phyloP scores from a whole-genome alignment of 148 eudicot genomes.

The Mesembryanthemum crystallinum region DNA sequence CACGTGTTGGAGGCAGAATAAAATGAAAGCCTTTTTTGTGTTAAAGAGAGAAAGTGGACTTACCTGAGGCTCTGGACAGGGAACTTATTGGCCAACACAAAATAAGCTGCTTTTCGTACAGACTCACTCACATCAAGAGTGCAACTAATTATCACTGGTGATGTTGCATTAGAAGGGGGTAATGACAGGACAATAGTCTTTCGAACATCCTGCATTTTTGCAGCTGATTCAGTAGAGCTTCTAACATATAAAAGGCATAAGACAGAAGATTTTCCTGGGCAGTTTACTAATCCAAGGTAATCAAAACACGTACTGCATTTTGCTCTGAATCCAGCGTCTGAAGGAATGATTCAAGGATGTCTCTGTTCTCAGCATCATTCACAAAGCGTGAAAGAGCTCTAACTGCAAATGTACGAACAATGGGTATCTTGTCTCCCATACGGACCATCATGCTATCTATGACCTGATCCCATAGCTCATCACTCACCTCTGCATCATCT shows the following conservation, averaged over 20 bases:
- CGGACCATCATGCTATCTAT: slow-evolving; percentile 76
- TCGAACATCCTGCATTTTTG: slow-evolving; percentile 75
- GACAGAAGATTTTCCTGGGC: not conserved
- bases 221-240: slow-evolving; percentile 5
- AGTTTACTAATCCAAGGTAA: slow-evolving; percentile 10
- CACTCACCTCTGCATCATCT: slow-evolving; percentile 87
- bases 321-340: slow-evolving; percentile 66
- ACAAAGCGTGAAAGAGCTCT: slow-evolving; percentile 94
- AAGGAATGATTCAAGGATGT: slow-evolving; percentile 76
- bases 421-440: slow-evolving; percentile 69
- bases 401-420: slow-evolving; percentile 70
- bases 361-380: slow-evolving; percentile 77
- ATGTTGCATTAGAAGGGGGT: slow-evolving; percentile 78
- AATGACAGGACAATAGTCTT: slow-evolving; percentile 70
- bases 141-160: slow-evolving; percentile 62
- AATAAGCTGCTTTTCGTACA: slow-evolving; percentile 85
- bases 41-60: not conserved
- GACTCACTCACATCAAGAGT: slow-evolving; percentile 90
- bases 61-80: slow-evolving; percentile 98
- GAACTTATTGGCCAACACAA: slow-evolving; percentile 83
- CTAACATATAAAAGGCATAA: not conserved
- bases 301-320: slow-evolving; percentile 59
- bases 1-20: not conserved
- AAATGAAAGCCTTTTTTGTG: no score
- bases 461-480: slow-evolving; percentile 89